Evolutionary conservation across 805 yeast genomes (phyloP).

Genomic region (Pichia paraexigua): DNA sequence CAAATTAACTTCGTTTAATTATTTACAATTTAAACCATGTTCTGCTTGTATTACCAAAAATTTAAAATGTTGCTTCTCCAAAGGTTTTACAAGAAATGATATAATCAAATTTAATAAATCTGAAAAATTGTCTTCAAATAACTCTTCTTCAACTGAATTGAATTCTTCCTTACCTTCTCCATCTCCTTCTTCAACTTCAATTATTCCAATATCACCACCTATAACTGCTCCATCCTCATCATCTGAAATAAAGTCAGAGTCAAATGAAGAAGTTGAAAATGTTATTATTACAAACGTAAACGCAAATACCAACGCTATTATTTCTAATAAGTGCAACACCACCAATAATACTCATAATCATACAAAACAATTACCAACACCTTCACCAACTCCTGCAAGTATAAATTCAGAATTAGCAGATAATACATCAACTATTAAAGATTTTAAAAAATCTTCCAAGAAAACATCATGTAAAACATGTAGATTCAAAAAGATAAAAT

Average conservation of each 20-base stretch:
- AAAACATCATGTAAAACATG: constrained; percentile 29
- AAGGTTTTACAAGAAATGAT: constrained; percentile 61
- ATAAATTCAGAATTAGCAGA: neutral
- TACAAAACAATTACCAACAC: constrained; percentile 4
- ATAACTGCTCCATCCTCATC: neutral
- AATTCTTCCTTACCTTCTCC: neutral
- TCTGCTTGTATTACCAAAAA: constrained; percentile 43
- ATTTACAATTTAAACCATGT: constrained; percentile 45
- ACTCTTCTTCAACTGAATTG: neutral
- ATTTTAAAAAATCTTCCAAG: constrained; percentile 16
- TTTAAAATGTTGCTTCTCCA: constrained; percentile 46
- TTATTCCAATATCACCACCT: neutral
- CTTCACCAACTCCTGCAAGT: neutral
- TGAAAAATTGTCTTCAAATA: constrained; percentile 10
- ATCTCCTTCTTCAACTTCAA: neutral
- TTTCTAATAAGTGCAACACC: too few species aligned
- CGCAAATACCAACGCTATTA: too few species aligned
- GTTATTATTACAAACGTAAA: too few species aligned
- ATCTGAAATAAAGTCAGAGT: neutral
- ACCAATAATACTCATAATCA: neutral
- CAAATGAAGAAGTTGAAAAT: neutral
- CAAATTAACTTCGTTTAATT: constrained; percentile 21
- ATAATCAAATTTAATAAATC: constrained; percentile 33
- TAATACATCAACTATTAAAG: neutral
- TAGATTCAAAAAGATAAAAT: constrained; percentile 29